phyloP scores from a whole-genome alignment of 768 basidiomycete species.

The Hericium rajendrae region DNA sequence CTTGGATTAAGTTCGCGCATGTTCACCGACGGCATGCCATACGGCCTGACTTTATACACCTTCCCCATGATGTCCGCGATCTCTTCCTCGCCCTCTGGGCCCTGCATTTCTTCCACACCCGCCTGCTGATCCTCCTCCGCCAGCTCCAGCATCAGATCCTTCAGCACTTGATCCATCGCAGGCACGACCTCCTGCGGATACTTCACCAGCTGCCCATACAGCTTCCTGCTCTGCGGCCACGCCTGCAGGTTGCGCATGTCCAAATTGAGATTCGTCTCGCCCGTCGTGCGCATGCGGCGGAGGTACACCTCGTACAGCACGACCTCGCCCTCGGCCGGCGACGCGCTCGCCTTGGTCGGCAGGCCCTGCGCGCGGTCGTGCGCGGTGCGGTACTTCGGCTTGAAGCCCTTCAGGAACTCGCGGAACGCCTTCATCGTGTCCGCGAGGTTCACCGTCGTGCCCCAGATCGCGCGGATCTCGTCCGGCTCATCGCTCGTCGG shows the following conservation, averaged over 20 bases:
- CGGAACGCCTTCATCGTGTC: conserved; percentile 89
- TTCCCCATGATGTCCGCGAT: conserved; percentile 80
- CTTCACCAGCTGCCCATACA: conserved; percentile 76
- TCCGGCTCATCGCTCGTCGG: conserved; percentile 71
- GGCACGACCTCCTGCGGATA: conserved; percentile 98
- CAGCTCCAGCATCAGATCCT: conserved; percentile 84
- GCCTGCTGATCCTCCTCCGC: conserved; percentile 73
- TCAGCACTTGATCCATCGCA: conserved; percentile 92
- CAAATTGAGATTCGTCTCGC: conserved; percentile 88
- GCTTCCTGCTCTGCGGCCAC: conserved; percentile 76
- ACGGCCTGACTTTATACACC: conserved; percentile 91
- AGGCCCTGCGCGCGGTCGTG: conserved; percentile 59
- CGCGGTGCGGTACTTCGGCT: conserved; percentile 74
- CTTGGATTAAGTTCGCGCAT: conserved; percentile 94
- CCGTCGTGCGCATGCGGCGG: conserved; percentile 79
- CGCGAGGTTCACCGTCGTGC: conserved; percentile 86
- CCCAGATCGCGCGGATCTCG: conserved; percentile 92
- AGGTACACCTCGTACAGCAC: conserved; percentile 74
- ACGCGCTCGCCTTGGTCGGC: conserved; percentile 36
- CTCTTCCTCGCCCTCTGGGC: conserved; percentile 70
- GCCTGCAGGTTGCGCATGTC: conserved; percentile 81
- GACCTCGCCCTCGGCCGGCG: conserved; percentile 60
- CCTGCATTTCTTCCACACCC: conserved; percentile 67
- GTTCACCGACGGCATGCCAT: conserved; percentile 73
- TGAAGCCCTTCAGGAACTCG: conserved; percentile 86